Evolutionary conservation across 441 rosid genomes (phyloP).

Genomic region (Erysimum pusillum): DNA sequence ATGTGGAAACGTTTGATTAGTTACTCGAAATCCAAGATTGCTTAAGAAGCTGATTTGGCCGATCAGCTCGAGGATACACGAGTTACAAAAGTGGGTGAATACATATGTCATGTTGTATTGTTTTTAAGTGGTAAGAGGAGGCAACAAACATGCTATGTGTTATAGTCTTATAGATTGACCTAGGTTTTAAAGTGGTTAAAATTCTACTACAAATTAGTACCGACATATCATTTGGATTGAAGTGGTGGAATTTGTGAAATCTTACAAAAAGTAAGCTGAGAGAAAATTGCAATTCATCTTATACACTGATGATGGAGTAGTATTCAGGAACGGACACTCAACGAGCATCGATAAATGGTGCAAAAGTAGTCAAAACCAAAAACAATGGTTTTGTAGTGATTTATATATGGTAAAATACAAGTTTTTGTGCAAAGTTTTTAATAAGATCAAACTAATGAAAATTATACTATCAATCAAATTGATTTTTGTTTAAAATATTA

Average conservation of each 20-base stretch:
- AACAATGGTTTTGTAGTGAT: not conserved
- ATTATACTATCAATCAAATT: not conserved
- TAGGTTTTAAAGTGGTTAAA: not conserved
- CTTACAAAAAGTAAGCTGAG: not conserved
- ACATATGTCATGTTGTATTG: not conserved
- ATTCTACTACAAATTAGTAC: not conserved
- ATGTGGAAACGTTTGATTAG: not conserved
- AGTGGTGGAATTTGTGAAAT: slow-evolving; percentile 1
- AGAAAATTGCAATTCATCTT: not conserved
- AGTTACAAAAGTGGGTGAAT: not conserved
- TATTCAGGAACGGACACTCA: not conserved
- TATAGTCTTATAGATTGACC: slow-evolving; percentile 2
- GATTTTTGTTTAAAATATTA: too few relatives aligned
- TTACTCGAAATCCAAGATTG: not conserved
- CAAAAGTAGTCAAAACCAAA: not conserved
- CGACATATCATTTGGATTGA: slow-evolving; percentile 2
- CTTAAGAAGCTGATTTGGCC: not conserved
- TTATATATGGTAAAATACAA: not conserved
- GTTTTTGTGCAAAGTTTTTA: not conserved
- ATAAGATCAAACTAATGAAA: not conserved
- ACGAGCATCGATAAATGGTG: not conserved
- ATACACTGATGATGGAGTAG: not conserved
- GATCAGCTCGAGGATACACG: not conserved
- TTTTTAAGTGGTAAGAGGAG: not conserved
- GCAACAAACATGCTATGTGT: slow-evolving; percentile 11